These are phyloP conservation scores for Inonotus hispidus DNA, from an alignment of 1,284 basidiomycete species.

Conservation along the genomic window DNA sequence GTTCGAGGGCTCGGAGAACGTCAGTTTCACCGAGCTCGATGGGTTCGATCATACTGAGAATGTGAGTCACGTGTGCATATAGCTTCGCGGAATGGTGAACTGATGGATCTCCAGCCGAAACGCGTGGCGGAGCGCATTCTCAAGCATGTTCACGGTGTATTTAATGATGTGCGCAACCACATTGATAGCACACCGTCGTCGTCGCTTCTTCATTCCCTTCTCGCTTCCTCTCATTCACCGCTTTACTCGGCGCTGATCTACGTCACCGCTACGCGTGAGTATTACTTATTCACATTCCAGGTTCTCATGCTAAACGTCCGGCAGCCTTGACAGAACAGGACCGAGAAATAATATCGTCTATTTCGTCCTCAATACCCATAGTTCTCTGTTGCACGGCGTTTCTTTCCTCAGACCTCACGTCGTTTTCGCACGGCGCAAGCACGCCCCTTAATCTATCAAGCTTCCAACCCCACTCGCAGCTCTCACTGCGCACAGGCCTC, in stretches of 20 bases:
- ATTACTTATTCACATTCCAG: not conserved
- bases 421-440: constrained; percentile 5
- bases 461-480: constrained; percentile 45
- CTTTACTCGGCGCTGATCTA: constrained; percentile 54
- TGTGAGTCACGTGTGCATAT: constrained; percentile 30
- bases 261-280: constrained; percentile 43
- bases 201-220: constrained; percentile 15
- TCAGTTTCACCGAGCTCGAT: constrained; percentile 51
- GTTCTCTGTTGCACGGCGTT: constrained; percentile 8
- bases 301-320: not conserved
- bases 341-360: constrained; percentile 41
- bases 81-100: not conserved
- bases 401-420: constrained; percentile 6
- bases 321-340: constrained; percentile 34
- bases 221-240: constrained; percentile 15
- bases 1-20: constrained; percentile 55
- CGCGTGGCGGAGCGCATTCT: constrained; percentile 31
- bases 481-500: constrained; percentile 50
- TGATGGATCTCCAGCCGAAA: constrained; percentile 21
- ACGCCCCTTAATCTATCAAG: constrained; percentile 38
- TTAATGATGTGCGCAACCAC: constrained; percentile 35
- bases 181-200: constrained; percentile 9
- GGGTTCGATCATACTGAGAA: constrained; percentile 38
- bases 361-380: constrained; percentile 48
- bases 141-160: constrained; percentile 49